Percentiles rank a stretch among this genome's conserved stretches.
These are phyloP conservation scores for Phialophora verrucosa DNA, from an alignment of 2,329 filamentous ascomycete species.

Conservation along the genomic window DNA sequence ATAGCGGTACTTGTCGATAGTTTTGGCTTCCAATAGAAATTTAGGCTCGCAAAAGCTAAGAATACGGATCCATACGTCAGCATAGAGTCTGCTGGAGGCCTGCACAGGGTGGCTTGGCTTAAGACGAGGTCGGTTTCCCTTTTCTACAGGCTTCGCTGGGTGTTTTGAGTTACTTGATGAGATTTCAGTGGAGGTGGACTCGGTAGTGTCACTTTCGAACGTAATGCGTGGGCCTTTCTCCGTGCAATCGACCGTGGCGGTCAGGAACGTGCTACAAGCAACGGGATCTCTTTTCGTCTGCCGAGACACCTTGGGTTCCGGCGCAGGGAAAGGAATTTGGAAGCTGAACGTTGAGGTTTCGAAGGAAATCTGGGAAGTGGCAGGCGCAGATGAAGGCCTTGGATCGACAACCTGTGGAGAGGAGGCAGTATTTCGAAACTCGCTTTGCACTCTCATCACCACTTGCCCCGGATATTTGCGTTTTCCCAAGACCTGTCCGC, in stretches of 20 bases:
- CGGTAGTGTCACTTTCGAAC: neutral
- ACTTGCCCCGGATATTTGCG: slow-evolving; percentile 21
- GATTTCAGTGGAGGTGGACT: neutral
- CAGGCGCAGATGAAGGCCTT: neutral
- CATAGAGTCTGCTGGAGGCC: slow-evolving; percentile 21
- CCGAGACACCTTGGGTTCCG: neutral
- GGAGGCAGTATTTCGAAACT: slow-evolving; percentile 20
- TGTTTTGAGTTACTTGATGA: neutral
- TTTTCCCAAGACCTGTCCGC: slow-evolving; percentile 9
- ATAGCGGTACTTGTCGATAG: slow-evolving; percentile 32
- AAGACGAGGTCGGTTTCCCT: slow-evolving; percentile 5
- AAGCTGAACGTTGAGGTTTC: neutral
- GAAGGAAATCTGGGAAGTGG: slow-evolving; percentile 3
- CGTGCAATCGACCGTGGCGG: slow-evolving; percentile 22
- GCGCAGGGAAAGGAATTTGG: neutral
- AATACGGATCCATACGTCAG: slow-evolving; percentile 37
- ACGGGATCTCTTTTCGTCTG: neutral
- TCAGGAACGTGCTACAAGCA: slow-evolving; percentile 12
- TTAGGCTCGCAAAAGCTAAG: slow-evolving; percentile 36
- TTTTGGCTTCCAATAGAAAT: slow-evolving; percentile 35
- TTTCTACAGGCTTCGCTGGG: neutral
- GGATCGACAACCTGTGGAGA: slow-evolving; percentile 20
- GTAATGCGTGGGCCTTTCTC: slow-evolving; percentile 6
- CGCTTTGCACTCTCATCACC: slow-evolving; percentile 25
- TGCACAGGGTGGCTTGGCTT: slow-evolving; percentile 20